A percentile compares a stretch with the other conserved stretches of the same genome.
Evolutionary conservation across 2,329 filamentous ascomycete species (phyloP).

Genomic region (Conoideocrella luteorostrata): DNA sequence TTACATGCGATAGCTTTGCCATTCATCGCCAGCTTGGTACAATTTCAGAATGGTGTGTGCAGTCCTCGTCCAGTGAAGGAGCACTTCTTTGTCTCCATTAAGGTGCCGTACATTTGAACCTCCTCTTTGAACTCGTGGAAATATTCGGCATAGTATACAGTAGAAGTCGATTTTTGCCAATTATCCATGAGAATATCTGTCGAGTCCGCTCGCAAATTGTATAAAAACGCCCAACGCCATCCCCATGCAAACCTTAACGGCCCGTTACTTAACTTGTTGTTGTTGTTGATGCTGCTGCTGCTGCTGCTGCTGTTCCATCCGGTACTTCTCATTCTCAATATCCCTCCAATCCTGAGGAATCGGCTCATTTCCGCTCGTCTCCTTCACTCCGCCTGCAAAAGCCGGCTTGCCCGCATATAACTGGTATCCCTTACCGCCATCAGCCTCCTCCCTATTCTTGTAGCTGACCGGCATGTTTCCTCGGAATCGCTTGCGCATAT

Average conservation of each 20-base stretch:
- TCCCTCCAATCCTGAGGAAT: slow-evolving; percentile 57
- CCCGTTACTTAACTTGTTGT: background rate
- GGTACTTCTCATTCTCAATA: slow-evolving; percentile 56
- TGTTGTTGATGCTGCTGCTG: slow-evolving; percentile 17
- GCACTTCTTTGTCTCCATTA: too few species aligned
- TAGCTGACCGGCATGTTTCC: slow-evolving; percentile 82
- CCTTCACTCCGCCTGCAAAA: slow-evolving; percentile 56
- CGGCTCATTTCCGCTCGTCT: slow-evolving; percentile 62
- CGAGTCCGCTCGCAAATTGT: too few species aligned
- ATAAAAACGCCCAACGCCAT: background rate
- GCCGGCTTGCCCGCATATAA: slow-evolving; percentile 74
- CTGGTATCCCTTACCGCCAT: slow-evolving; percentile 57
- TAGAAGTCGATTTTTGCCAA: too few species aligned
- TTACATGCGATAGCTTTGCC: too few species aligned
- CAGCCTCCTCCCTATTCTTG: slow-evolving; percentile 46
- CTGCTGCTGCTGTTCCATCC: slow-evolving; percentile 25
- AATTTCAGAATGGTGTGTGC: too few species aligned
- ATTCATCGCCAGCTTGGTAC: too few species aligned
- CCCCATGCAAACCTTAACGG: background rate
- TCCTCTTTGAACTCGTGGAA: too few species aligned
- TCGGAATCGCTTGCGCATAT: slow-evolving; percentile 97
- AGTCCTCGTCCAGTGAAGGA: too few species aligned
- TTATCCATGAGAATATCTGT: too few species aligned
- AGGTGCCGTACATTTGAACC: too few species aligned
- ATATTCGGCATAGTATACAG: too few species aligned